These are phyloP conservation scores for Boletellus ananiceps DNA, from an alignment of 768 basidiomycete species.

Conservation along the genomic window DNA sequence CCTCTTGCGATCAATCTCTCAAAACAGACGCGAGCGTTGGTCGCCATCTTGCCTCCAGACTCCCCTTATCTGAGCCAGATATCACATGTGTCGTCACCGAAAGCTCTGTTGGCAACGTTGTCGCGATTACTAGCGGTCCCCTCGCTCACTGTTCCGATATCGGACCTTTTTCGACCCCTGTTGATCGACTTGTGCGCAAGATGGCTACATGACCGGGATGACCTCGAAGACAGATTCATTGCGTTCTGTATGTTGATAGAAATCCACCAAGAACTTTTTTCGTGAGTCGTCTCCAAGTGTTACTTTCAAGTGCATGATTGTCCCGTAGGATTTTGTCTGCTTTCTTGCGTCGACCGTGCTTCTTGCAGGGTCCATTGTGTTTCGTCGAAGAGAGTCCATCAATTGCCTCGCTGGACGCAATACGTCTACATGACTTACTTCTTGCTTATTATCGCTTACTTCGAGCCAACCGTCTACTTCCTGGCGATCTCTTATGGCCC, in stretches of 20 bases:
- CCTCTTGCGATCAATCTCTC: conserved; percentile 57
- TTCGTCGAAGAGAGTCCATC: conserved; percentile 33
- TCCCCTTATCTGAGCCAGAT: conserved; percentile 39
- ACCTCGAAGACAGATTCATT: conserved; percentile 47
- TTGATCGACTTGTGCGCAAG: conserved; percentile 74
- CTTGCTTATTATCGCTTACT: conserved; percentile 81
- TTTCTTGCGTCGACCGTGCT: conserved; percentile 41
- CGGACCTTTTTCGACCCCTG: conserved; percentile 69
- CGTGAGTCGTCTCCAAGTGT: conserved; percentile 42
- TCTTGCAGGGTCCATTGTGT: conserved; percentile 53
- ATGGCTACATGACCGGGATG: conserved; percentile 62
- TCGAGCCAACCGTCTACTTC: conserved; percentile 65
- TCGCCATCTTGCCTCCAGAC: conserved; percentile 40
- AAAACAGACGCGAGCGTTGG: conserved; percentile 47
- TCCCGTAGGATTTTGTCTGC: conserved; percentile 49
- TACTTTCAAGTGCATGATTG: conserved; percentile 1
- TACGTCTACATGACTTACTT: conserved; percentile 62
- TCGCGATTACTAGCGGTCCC: conserved; percentile 59
- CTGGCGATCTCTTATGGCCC: conserved; percentile 59
- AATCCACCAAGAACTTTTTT: conserved; percentile 66
- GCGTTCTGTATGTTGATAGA: conserved; percentile 64
- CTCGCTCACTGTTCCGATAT: conserved; percentile 58
- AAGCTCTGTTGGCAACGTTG: conserved; percentile 47
- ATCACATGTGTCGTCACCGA: conserved; percentile 35
- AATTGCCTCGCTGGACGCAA: conserved; percentile 32